Conservation (phyloP, 192 early-diverging fungal species). For the Funneliformis mosseae region DNA sequence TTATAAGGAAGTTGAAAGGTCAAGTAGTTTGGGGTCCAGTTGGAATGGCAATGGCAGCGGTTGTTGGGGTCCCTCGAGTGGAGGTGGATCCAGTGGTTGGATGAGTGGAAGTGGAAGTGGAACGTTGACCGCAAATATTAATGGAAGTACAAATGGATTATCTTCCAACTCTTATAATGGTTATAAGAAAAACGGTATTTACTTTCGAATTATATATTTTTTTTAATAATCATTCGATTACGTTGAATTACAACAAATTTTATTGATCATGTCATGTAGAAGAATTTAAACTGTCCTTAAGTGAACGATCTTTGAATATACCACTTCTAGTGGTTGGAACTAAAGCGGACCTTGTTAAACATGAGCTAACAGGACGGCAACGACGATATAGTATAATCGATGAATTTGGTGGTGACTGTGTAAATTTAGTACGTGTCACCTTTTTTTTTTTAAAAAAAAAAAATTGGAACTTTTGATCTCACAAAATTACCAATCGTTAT, state of each 20-base stretch:
- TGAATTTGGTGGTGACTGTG: constrained; percentile 31
- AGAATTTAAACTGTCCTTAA: constrained; percentile 29
- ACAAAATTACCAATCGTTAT: neutral
- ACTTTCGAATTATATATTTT: neutral
- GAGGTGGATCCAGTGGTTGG: neutral
- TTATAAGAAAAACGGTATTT: neutral
- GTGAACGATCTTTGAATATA: constrained; percentile 1
- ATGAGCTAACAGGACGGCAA: constrained; percentile 31
- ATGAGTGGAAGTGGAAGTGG: neutral
- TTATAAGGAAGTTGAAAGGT: constrained; percentile 23
- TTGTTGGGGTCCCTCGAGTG: neutral
- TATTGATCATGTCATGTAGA: neutral
- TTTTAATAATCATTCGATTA: neutral
- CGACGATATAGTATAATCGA: constrained; percentile 33
- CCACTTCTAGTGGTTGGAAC: constrained; percentile 31
- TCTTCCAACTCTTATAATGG: neutral
- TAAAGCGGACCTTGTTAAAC: constrained; percentile 31
- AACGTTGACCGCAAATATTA: neutral
- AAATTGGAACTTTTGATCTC: no score
- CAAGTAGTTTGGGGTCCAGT: neutral
- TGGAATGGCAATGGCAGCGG: neutral
- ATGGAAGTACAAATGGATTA: neutral
- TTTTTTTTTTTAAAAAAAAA: neutral
- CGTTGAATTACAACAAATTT: neutral
- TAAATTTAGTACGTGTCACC: constrained; percentile 27